Evolutionary conservation across 179 eudicot species (phyloP).

Genomic region (Drosera spatulata): DNA sequence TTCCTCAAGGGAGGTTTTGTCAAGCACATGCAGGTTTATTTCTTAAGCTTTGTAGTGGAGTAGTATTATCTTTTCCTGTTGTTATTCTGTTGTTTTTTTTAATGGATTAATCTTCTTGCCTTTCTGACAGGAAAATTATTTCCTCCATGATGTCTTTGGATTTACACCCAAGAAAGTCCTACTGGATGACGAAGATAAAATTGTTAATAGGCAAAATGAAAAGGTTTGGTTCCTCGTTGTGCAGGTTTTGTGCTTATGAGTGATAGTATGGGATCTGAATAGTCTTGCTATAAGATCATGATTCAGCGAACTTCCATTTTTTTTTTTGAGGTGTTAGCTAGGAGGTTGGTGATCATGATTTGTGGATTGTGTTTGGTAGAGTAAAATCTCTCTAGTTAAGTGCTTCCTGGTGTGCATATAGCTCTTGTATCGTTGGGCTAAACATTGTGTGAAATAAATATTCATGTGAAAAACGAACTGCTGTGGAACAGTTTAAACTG

Average conservation of each 20-base stretch:
- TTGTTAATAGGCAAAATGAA: conserved; percentile 29
- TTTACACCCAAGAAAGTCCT: conserved; percentile 55
- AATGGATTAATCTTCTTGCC: neutral
- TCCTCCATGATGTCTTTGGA: conserved; percentile 78
- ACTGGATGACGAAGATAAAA: conserved; percentile 21
- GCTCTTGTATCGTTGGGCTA: no score
- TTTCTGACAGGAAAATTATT: conserved; percentile 57
- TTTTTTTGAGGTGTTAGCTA: no score
- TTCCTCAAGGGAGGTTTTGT: conserved; percentile 86
- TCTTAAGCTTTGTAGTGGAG: neutral
- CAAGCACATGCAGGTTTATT: conserved; percentile 84
- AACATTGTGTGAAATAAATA: no score
- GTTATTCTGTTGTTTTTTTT: neutral
- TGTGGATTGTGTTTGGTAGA: no score
- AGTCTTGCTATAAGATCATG: no score
- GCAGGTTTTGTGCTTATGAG: neutral
- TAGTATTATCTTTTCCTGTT: no score
- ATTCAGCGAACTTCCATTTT: no score
- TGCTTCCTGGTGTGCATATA: no score
- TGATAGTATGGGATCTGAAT: neutral
- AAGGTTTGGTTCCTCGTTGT: conserved; percentile 36
- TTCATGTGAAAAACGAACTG: no score
- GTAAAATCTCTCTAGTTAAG: no score
- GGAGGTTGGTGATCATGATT: no score
- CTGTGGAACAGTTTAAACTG: no score